A percentile compares a stretch with the other conserved stretches of the same genome.
Conservation (phyloP, 768 basidiomycete genomes). For the Gelatoporia subvermispora region DNA sequence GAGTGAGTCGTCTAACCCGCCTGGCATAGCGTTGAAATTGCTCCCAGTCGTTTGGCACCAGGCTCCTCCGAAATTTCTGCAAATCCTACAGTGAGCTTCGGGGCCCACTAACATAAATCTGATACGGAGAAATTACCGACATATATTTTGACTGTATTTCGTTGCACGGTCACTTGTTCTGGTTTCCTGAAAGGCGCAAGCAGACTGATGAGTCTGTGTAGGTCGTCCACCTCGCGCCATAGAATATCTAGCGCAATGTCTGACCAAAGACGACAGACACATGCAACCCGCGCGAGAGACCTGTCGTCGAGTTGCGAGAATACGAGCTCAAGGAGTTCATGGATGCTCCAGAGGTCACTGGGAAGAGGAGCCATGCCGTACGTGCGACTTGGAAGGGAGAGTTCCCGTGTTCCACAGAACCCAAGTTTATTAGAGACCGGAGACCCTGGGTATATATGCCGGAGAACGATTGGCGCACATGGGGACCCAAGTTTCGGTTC, state of each 20-base stretch:
- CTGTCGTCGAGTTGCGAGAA: constrained; percentile 20
- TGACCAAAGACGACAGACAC: constrained; percentile 56
- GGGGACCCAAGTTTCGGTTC: too few relatives aligned
- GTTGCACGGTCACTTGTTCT: constrained; percentile 2
- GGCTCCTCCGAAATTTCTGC: constrained; percentile 23
- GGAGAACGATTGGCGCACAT: too few relatives aligned
- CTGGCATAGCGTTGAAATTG: constrained; percentile 45
- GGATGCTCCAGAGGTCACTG: constrained; percentile 9
- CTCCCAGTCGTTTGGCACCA: constrained; percentile 50
- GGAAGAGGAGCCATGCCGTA: not conserved
- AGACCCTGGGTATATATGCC: too few relatives aligned
- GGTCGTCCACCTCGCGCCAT: constrained; percentile 50
- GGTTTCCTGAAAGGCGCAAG: constrained; percentile 40
- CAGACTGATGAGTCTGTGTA: constrained; percentile 41
- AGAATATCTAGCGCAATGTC: constrained; percentile 52
- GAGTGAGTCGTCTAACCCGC: constrained; percentile 18
- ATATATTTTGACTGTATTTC: not conserved
- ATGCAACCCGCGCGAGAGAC: constrained; percentile 28
- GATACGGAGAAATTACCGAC: not conserved
- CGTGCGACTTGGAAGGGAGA: not conserved
- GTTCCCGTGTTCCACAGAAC: too few relatives aligned
- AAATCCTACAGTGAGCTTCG: not conserved
- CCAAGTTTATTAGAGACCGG: not conserved
- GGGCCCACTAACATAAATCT: not conserved
- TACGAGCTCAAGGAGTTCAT: constrained; percentile 20